phyloP scores from a whole-genome alignment of 805 yeast species.

The Cyberlindnera subsufficiens region DNA sequence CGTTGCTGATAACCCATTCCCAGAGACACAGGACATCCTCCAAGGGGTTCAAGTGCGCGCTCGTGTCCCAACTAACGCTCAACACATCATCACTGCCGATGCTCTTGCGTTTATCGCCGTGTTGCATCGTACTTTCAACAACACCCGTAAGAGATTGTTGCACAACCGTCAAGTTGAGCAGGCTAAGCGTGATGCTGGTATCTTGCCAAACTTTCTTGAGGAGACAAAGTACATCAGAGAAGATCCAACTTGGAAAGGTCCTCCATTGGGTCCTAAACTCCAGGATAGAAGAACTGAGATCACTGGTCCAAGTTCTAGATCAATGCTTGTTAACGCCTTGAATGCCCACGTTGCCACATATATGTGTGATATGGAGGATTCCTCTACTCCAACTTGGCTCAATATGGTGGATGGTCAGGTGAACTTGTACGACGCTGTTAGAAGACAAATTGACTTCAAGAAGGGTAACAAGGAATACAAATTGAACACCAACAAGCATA shows the following conservation, averaged over 20 bases:
- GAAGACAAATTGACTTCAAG: constrained; percentile 55
- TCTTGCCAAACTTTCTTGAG: constrained; percentile 54
- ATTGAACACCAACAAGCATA: constrained; percentile 37
- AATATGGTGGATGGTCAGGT: constrained; percentile 79
- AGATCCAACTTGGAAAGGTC: constrained; percentile 73
- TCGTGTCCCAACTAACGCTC: constrained; percentile 31
- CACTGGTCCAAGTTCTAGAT: constrained; percentile 82
- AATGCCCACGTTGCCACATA: constrained; percentile 76
- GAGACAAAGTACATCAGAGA: constrained; percentile 68
- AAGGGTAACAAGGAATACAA: constrained; percentile 33
- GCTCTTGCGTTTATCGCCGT: constrained; percentile 68
- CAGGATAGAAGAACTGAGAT: constrained; percentile 74
- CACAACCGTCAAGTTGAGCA: constrained; percentile 59
- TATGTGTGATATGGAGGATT: constrained; percentile 85
- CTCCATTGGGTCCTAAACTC: constrained; percentile 65
- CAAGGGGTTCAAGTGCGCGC: constrained; percentile 33
- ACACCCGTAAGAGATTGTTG: constrained; percentile 50
- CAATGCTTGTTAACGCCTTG: constrained; percentile 78
- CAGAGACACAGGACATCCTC: constrained; percentile 24
- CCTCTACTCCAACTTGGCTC: constrained; percentile 79
- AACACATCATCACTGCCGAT: constrained; percentile 33
- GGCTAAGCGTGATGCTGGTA: constrained; percentile 54
- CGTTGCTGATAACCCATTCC: constrained; percentile 22
- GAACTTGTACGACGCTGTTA: constrained; percentile 68
- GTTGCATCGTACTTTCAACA: constrained; percentile 68